phyloP scores from a whole-genome alignment of 352 stramenopile genomes.

The Globisporangium recalcitrans region DNA sequence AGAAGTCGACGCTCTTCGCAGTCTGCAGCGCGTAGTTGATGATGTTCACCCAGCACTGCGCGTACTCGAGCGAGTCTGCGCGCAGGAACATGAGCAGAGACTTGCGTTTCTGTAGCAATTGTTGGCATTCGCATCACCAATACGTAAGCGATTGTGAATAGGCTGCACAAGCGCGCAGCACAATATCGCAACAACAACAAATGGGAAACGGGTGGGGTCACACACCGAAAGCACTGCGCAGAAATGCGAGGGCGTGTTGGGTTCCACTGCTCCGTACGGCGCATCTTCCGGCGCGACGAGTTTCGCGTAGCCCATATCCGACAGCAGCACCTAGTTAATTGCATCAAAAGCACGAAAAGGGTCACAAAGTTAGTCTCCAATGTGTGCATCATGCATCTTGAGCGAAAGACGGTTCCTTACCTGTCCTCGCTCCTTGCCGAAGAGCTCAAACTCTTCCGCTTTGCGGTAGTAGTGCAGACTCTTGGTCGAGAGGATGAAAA shows the following conservation, averaged over 20 bases:
- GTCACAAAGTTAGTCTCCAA: background rate
- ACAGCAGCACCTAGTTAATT: conserved; percentile 38
- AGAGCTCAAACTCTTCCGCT: conserved; percentile 73
- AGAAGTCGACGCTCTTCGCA: conserved; percentile 59
- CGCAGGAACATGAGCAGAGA: conserved; percentile 75
- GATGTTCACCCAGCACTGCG: conserved; percentile 67
- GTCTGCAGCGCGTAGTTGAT: conserved; percentile 77
- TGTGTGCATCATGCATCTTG: background rate
- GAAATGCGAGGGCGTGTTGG: conserved; percentile 53
- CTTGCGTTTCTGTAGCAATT: conserved; percentile 54
- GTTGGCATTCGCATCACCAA: background rate
- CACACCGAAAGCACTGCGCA: conserved; percentile 69
- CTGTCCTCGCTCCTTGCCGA: conserved; percentile 80
- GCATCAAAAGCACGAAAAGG: too few species aligned
- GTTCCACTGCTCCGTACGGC: conserved; percentile 63
- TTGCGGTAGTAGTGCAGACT: conserved; percentile 86
- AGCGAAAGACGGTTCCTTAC: conserved; percentile 9
- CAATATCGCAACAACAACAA: background rate
- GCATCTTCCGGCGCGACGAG: conserved; percentile 71
- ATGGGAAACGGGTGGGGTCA: too few species aligned
- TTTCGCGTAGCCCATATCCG: conserved; percentile 72
- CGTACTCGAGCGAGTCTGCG: conserved; percentile 65
- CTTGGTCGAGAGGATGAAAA: conserved; percentile 79
- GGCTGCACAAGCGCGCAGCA: background rate
- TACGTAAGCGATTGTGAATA: background rate